phyloP scores from a whole-genome alignment of 2,329 filamentous ascomycete species.

The Talaromyces sp. region DNA sequence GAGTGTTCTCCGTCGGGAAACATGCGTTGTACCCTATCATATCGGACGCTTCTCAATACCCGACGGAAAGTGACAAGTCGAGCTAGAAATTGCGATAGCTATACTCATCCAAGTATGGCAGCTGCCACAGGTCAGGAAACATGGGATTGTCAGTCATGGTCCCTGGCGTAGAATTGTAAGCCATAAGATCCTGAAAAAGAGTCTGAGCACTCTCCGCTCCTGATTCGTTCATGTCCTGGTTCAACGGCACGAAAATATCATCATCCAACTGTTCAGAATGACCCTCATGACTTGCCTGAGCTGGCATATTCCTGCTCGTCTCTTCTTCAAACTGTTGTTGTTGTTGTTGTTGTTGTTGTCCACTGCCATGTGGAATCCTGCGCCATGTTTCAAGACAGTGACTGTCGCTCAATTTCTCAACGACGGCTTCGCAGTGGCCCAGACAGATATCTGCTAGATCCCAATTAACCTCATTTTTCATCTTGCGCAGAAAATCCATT shows the following conservation, averaged over 20 bases:
- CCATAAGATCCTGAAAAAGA: conserved; percentile 1
- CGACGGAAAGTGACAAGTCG: background rate
- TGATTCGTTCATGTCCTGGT: background rate
- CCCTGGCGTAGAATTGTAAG: background rate
- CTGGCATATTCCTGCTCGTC: background rate
- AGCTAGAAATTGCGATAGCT: conserved; percentile 8
- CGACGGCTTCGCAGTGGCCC: conserved; percentile 15
- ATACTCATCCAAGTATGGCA: conserved; percentile 10
- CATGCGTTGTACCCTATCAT: background rate
- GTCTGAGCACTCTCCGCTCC: background rate
- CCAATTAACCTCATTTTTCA: conserved; percentile 16
- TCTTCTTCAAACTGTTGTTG: background rate
- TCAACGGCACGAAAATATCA: background rate
- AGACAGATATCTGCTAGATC: conserved; percentile 20
- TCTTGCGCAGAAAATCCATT: conserved; percentile 14
- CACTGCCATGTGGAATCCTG: background rate
- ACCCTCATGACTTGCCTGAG: background rate
- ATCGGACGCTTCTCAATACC: background rate
- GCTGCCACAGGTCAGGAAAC: conserved; percentile 8
- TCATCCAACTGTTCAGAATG: background rate
- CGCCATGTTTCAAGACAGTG: conserved; percentile 7
- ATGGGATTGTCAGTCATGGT: background rate
- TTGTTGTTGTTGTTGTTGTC: background rate
- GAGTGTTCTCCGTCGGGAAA: background rate
- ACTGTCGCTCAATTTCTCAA: conserved; percentile 13